Evolutionary conservation across 164 flowering plant genomes (phyloP).

Genomic region (grape (Vitis vinifera)): DNA sequence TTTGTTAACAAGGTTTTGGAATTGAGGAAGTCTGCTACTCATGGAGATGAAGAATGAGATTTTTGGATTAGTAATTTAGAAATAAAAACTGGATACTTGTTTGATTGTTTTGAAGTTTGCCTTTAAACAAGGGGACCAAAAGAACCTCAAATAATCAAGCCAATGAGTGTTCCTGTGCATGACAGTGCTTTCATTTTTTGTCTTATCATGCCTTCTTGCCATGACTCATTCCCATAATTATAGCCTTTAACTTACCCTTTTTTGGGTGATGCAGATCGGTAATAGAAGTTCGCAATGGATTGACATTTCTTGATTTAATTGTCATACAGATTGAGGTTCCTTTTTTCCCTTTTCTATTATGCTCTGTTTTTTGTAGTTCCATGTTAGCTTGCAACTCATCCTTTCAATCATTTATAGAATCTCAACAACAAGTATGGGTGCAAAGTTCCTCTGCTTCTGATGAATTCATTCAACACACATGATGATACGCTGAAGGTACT

Average conservation of each 20-base stretch:
- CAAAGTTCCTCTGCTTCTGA: conserved; percentile 87
- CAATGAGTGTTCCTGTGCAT: too few relatives aligned
- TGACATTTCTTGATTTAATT: conserved; percentile 95
- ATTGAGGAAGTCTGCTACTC: too few relatives aligned
- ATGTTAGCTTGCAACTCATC: conserved; percentile 6
- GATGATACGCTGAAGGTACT: conserved; percentile 84
- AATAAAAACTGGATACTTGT: too few relatives aligned
- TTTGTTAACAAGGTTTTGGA: too few relatives aligned
- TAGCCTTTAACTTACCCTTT: background rate
- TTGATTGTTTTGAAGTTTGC: too few relatives aligned
- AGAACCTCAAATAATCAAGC: too few relatives aligned
- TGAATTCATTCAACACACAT: conserved; percentile 95
- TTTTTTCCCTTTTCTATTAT: background rate
- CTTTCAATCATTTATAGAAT: conserved; percentile 38
- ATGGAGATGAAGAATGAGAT: too few relatives aligned
- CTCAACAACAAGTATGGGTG: conserved; percentile 90
- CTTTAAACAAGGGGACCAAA: too few relatives aligned
- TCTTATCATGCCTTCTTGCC: background rate
- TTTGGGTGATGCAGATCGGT: conserved; percentile 64
- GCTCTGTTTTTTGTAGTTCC: background rate
- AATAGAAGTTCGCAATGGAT: conserved; percentile 93
- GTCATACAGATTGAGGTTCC: conserved; percentile 93
- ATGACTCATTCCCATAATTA: background rate
- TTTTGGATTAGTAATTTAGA: too few relatives aligned
- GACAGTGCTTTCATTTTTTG: background rate